phyloP scores from a whole-genome alignment of 257 asterid species.

The Jasminum sambac region DNA sequence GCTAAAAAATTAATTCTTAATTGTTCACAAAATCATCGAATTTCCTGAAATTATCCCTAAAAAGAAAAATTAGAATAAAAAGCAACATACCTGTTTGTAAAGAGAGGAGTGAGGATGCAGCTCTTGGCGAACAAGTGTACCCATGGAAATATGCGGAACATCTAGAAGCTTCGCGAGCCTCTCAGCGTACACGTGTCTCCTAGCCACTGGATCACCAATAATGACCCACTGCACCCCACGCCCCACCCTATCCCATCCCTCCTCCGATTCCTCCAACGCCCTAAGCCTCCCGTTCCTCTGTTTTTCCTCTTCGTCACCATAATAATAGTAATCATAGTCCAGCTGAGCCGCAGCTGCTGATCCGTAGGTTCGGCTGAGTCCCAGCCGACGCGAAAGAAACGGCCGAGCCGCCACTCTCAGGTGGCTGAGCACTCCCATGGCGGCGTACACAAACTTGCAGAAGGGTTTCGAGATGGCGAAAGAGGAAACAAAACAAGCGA shows the following conservation, averaged over 20 bases:
- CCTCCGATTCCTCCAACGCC: constrained; percentile 51
- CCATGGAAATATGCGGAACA: constrained; percentile 92
- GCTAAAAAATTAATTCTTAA: too few species aligned
- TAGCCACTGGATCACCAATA: constrained; percentile 79
- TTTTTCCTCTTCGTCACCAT: constrained; percentile 30
- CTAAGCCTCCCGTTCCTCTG: constrained; percentile 16
- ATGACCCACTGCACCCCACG: constrained; percentile 95
- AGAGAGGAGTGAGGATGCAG: constrained; percentile 76
- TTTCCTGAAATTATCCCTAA: not conserved
- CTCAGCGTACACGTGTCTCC: constrained; percentile 76
- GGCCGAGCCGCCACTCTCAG: constrained; percentile 48
- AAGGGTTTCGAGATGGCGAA: constrained; percentile 23
- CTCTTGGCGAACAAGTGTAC: constrained; percentile 78
- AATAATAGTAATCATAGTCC: constrained; percentile 44
- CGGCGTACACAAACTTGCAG: constrained; percentile 20
- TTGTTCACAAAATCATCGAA: not conserved
- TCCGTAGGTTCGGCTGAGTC: constrained; percentile 43
- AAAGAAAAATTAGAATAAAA: not conserved
- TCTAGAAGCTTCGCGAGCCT: constrained; percentile 74
- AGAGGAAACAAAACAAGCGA: constrained; percentile 14
- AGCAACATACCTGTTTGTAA: constrained; percentile 53
- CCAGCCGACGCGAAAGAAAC: constrained; percentile 14
- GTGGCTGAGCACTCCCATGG: constrained; percentile 64
- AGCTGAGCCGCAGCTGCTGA: constrained; percentile 76
- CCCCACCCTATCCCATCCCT: constrained; percentile 47